Percentiles rank a stretch among this genome's conserved stretches.
Conservation (phyloP, 169 alveolate genomes). For the Plasmodium ovale region DNA sequence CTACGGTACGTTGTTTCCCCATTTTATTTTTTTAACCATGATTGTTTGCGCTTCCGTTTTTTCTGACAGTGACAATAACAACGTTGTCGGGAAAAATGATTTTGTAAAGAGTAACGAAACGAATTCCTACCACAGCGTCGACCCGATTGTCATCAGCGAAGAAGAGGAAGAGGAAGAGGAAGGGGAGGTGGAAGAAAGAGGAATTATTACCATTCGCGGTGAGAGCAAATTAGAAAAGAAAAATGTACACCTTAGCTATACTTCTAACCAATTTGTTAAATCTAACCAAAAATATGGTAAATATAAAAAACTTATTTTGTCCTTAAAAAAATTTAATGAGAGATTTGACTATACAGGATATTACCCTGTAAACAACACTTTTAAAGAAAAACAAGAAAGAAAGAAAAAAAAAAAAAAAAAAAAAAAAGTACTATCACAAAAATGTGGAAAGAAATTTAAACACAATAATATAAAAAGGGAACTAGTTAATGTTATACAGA, state of each 20-base stretch:
- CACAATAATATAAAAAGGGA: conserved; percentile 5
- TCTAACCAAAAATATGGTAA: conserved; percentile 3
- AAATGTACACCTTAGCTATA: neutral
- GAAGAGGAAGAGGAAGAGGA: too few relatives aligned
- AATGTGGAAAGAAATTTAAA: conserved; percentile 1
- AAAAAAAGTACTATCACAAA: neutral
- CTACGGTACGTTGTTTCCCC: neutral
- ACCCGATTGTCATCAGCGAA: conserved; percentile 29
- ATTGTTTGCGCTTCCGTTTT: neutral
- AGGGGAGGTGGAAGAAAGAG: too few relatives aligned
- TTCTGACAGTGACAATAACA: conserved; percentile 14
- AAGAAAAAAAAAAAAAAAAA: neutral
- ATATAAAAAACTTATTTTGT: conserved; percentile 36
- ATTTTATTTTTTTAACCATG: conserved; percentile 4
- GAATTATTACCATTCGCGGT: neutral
- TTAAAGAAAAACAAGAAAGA: neutral
- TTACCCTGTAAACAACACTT: neutral
- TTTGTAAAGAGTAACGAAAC: conserved; percentile 25
- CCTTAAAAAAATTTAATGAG: conserved; percentile 39
- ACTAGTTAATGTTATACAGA: neutral
- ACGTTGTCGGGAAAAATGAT: neutral
- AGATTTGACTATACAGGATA: conserved; percentile 9
- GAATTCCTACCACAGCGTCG: conserved; percentile 33
- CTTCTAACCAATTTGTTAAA: neutral
- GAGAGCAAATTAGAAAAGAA: neutral